Evolutionary conservation across 2,329 filamentous ascomycete species (phyloP), one percentile per base, ranked within the genome.

Genomic region (Arthrobotrys musiformis): DNA sequence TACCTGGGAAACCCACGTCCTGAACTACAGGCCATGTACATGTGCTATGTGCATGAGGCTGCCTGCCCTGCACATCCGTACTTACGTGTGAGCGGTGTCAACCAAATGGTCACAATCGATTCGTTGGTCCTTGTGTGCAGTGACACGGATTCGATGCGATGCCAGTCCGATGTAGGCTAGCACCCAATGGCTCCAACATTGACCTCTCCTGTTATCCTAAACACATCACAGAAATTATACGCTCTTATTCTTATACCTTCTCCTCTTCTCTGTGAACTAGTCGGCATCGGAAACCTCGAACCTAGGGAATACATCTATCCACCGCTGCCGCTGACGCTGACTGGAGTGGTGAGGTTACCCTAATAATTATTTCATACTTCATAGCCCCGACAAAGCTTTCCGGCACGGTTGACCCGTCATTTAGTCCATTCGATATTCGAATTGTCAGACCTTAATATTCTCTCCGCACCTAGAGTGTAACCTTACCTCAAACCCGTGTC

Each of bases 91-190:
- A 66, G 48, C 60, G 60, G 67, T 70, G 66, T 70, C 66, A 70
- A 77, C 73, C 73, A 77, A 77, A 77, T 77, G 73, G 73, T 70
- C 73, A 35, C 37, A 26, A 22, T 60, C 73, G 40, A 77, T 77
- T 77, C 73, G 73, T 77, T 62, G 35, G 58, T 61, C 54, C 46
- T 60, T 35, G 44, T 58, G 30, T 61, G 52, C 68, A 61, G 68
- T 61, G 69, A 60, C 54, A 67, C 73, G 60, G 66, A 61, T 70
- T 77, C 66, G 73, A 77, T 77, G 66, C 72, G 72, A 76, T 76
- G 66, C 72, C 73, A 64, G 66, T 66, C 66, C 52, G 60, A 68
- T 77, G 73, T 68, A 70, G 58, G 44, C 73, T 42, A 70, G 72
- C 30, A 37, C 64, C 44, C 58, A 70, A 76, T 69, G 48, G 56